phyloP scores from a whole-genome alignment of 768 basidiomycete genomes.

The Chalciporus pseudorubinellus region DNA sequence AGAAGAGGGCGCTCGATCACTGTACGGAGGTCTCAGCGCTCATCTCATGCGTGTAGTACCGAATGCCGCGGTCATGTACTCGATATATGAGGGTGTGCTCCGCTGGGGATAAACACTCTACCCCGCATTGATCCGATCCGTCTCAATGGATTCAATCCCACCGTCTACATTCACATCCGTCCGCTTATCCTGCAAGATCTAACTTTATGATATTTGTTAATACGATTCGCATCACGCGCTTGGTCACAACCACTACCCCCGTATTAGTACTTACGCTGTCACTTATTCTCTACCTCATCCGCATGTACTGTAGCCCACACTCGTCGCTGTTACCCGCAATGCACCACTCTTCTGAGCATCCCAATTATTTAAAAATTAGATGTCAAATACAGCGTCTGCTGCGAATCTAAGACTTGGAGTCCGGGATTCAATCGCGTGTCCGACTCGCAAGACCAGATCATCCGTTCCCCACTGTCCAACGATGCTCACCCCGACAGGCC shows the following conservation, averaged over 20 bases:
- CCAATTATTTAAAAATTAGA: no score
- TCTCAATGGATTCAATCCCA: no score
- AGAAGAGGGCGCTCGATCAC: conserved; percentile 82
- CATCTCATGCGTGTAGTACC: conserved; percentile 97
- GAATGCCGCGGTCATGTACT: conserved; percentile 96
- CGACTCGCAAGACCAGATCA: conserved; percentile 53
- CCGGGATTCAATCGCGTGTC: conserved; percentile 41
- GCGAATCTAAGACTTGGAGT: not conserved
- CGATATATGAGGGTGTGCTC: conserved; percentile 85
- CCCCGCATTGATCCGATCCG: not conserved
- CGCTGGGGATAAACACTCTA: conserved; percentile 44
- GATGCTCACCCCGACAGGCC: conserved; percentile 83
- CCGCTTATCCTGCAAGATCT: conserved; percentile 19
- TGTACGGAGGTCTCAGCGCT: conserved; percentile 92
- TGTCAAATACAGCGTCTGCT: not conserved
- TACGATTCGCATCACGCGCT: conserved; percentile 2
- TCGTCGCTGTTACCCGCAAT: conserved; percentile 22
- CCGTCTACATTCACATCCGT: no score
- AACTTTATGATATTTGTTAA: conserved; percentile 14
- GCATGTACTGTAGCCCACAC: conserved; percentile 22
- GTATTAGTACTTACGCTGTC: conserved; percentile 15
- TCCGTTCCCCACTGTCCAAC: conserved; percentile 89
- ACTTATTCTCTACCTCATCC: conserved; percentile 5
- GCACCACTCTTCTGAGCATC: conserved; percentile 21
- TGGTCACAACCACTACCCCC: conserved; percentile 4